Base-by-base conservation (phyloP, 202 grass and related monocot genomes). In the Digitaria exilis region DNA sequence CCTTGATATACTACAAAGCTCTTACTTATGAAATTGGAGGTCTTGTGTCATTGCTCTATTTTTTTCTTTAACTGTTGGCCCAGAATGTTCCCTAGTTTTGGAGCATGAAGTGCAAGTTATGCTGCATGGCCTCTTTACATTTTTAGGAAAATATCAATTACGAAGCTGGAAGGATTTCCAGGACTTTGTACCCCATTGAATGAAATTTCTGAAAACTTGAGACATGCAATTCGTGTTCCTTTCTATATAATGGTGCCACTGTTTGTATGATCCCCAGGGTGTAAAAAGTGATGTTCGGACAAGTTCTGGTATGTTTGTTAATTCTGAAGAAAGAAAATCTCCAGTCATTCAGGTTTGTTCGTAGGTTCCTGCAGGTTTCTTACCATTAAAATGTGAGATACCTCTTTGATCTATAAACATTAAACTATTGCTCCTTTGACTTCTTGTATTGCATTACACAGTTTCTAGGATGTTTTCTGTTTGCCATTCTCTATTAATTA, bases 241-340 rank as follows among this genome's bases (percentile, higher is more conserved):
- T 75, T 46, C 22, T 54, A 42, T 72, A 66, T 54, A 71, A 37
- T 43, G 44, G 52, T 59, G 18, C 39, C 68, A 50, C 71, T 52
- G 54, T 46, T 69, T 9, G 32, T 74, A 72, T 77, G 55, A 64
- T n/a, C 58, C 75, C 46, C 84, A 98, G 95, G 95, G 92, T 84
- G 82, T 98, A 65, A 98, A 94, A 85, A 98, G 95, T 88, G 77
- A 91, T 73, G 92, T 93, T 22, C 92, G 95, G 39, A 98, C 95
- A 80, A 98, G 95, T 87, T 98, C 90, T 82, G 95, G 95, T 75
- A 98, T 93, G 92, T 98, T 97, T 74, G 72, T 97, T 43, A 94
- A 49, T 84, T 84, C 77, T 24, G 73, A 89, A 65, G 88, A 98
- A 82, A 80, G 81, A 78, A 93, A 95, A 52, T 87, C 83, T 69